These are phyloP conservation scores for Claviceps humidiphila DNA, from an alignment of 2,329 filamentous ascomycete genomes.

Conservation along the genomic window DNA sequence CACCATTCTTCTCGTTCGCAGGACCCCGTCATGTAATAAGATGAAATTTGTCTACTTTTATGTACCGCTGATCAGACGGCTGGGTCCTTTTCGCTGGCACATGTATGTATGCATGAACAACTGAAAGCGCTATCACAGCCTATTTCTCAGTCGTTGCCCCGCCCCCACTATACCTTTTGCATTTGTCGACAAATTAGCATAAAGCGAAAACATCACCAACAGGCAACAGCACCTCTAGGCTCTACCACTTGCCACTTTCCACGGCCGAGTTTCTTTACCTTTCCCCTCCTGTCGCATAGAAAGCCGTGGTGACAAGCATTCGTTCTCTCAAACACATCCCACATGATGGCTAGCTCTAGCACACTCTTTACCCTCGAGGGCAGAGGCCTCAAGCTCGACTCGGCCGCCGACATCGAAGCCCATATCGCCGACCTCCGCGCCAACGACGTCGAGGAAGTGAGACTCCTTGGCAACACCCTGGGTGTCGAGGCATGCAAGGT, in stretches of 20 bases:
- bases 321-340: slow-evolving; percentile 3
- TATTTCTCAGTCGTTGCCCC: slow-evolving; percentile 10
- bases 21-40: too few species aligned
- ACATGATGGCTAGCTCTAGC: slow-evolving; percentile 18
- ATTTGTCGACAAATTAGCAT: not conserved
- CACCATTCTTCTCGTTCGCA: not conserved
- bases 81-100: not conserved
- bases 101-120: not conserved
- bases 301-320: not conserved
- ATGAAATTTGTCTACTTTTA: too few species aligned
- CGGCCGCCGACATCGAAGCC: slow-evolving; percentile 70
- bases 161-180: slow-evolving; percentile 15
- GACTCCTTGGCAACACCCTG: slow-evolving; percentile 80
- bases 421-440: slow-evolving; percentile 65
- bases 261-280: not conserved
- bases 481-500: slow-evolving; percentile 79
- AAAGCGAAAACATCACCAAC: not conserved
- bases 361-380: slow-evolving; percentile 84
- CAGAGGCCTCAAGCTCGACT: slow-evolving; percentile 85
- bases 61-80: not conserved
- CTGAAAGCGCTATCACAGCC: too few species aligned
- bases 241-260: not conserved
- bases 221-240: not conserved
- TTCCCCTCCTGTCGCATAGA: not conserved
- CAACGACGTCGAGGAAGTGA: slow-evolving; percentile 72